Conservation (phyloP, 2,329 filamentous ascomycete genomes). For the Penicillium palitans region DNA sequence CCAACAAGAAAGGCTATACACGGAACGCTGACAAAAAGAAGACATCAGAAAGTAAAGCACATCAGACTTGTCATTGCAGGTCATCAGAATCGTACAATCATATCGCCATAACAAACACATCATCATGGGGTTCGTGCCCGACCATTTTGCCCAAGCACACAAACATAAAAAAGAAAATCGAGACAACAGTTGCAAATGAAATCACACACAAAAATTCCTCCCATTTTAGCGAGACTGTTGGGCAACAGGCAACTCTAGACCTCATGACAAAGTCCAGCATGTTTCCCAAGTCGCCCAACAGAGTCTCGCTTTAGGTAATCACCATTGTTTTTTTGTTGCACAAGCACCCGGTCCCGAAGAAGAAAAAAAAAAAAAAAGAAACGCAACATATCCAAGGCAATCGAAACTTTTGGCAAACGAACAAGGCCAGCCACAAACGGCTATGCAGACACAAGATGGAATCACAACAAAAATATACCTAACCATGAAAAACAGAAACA, state of each 20-base stretch:
- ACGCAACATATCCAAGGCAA: slow-evolving; percentile 6
- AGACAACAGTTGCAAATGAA: slow-evolving; percentile 26
- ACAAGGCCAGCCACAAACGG: slow-evolving; percentile 9
- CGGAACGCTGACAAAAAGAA: slow-evolving; percentile 18
- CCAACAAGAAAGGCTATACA: slow-evolving; percentile 18
- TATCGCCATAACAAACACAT: slow-evolving; percentile 29
- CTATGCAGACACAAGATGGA: slow-evolving; percentile 10
- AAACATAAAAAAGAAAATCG: slow-evolving; percentile 12
- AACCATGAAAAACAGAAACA: slow-evolving; percentile 2
- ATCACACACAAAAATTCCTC: slow-evolving; percentile 23
- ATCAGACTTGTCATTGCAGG: slow-evolving; percentile 32
- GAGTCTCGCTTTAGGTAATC: slow-evolving; percentile 4
- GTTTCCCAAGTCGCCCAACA: background rate
- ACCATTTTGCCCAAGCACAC: slow-evolving; percentile 13
- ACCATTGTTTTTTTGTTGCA: slow-evolving; percentile 18
- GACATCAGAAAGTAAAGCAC: slow-evolving; percentile 19
- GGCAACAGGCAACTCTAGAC: background rate
- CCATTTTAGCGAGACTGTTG: slow-evolving; percentile 13
- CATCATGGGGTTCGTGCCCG: slow-evolving; percentile 1
- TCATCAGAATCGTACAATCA: slow-evolving; percentile 41
- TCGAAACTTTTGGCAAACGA: slow-evolving; percentile 24
- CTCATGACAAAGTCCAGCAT: background rate
- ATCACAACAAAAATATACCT: slow-evolving; percentile 11
- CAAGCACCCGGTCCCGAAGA: slow-evolving; percentile 18
- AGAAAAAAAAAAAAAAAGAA: background rate